phyloP scores from a whole-genome alignment of 78 protist genomes.

The Kipferlia bialata region DNA sequence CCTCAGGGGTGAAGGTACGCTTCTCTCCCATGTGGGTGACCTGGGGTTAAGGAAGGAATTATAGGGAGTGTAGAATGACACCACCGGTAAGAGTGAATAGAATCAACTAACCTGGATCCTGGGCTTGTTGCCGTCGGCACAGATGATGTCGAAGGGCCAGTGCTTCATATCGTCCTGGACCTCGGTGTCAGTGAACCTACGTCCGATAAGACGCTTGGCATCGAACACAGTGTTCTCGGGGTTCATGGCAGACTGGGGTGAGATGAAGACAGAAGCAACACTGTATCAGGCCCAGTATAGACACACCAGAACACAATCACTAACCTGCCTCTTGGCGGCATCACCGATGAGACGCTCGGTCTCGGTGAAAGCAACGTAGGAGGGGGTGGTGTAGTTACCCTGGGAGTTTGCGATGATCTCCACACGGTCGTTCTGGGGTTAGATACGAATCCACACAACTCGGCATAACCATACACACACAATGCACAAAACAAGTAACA shows the following conservation, averaged over 20 bases:
- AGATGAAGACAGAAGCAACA: too few species aligned
- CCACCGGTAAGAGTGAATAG: too few species aligned
- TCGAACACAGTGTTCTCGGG: conserved; percentile 87
- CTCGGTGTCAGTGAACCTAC: conserved; percentile 62
- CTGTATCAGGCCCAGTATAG: too few species aligned
- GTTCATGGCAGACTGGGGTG: too few species aligned
- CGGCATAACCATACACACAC: too few species aligned
- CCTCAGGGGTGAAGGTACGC: conserved; percentile 84
- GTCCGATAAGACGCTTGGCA: conserved; percentile 91
- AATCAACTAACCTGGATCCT: conserved; percentile 29
- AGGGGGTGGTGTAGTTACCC: conserved; percentile 83
- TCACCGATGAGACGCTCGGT: conserved; percentile 85
- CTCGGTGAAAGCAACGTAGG: conserved; percentile 87
- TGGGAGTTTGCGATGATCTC: conserved; percentile 80
- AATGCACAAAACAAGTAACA: too few species aligned
- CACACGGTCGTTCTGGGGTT: conserved; percentile 61
- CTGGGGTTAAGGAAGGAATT: too few species aligned
- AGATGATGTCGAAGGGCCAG: conserved; percentile 48
- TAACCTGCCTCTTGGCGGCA: conserved; percentile 84
- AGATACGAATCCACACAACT: too few species aligned
- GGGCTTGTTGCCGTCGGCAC: conserved; percentile 43
- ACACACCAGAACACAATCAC: too few species aligned
- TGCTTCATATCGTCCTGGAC: conserved; percentile 64
- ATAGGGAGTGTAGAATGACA: too few species aligned
- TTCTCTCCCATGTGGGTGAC: conserved; percentile 64